These are phyloP conservation scores for Sarocladium brachiariae DNA, from an alignment of 2,329 filamentous ascomycete genomes.

Conservation along the genomic window DNA sequence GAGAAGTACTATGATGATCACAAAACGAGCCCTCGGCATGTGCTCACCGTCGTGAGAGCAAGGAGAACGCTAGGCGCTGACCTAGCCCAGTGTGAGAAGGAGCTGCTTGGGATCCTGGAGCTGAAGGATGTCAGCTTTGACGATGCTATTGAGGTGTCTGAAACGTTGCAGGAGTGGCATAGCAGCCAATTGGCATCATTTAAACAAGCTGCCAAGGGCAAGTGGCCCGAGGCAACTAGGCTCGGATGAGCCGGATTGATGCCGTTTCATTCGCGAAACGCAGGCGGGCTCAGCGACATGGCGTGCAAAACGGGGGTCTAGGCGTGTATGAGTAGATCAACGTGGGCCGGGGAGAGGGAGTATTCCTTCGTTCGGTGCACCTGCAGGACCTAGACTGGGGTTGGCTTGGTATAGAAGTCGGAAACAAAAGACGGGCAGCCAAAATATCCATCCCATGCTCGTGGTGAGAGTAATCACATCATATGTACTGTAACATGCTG, in stretches of 20 bases:
- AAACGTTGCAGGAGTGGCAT: slow-evolving; percentile 40
- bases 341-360: not conserved
- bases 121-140: slow-evolving; percentile 42
- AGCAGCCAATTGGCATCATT: slow-evolving; percentile 42
- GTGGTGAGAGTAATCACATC: no score
- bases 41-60: slow-evolving; percentile 56
- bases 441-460: no score
- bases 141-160: slow-evolving; percentile 44
- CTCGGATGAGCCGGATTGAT: slow-evolving; percentile 26
- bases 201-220: slow-evolving; percentile 39
- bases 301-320: not conserved
- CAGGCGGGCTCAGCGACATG: not conserved
- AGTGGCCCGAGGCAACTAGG: slow-evolving; percentile 44
- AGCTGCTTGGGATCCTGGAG: slow-evolving; percentile 53
- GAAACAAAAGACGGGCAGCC: not conserved
- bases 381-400: not conserved
- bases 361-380: not conserved
- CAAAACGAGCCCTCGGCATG: slow-evolving; percentile 53
- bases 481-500: no score
- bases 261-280: not conserved
- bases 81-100: slow-evolving; percentile 50
- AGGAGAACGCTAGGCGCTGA: slow-evolving; percentile 53
- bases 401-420: not conserved
- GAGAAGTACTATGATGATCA: slow-evolving; percentile 57
- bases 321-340: slow-evolving; percentile 4